These are phyloP conservation scores for Taphrina betulina DNA, from an alignment of 1,139 yeast genomes.

Conservation along the genomic window DNA sequence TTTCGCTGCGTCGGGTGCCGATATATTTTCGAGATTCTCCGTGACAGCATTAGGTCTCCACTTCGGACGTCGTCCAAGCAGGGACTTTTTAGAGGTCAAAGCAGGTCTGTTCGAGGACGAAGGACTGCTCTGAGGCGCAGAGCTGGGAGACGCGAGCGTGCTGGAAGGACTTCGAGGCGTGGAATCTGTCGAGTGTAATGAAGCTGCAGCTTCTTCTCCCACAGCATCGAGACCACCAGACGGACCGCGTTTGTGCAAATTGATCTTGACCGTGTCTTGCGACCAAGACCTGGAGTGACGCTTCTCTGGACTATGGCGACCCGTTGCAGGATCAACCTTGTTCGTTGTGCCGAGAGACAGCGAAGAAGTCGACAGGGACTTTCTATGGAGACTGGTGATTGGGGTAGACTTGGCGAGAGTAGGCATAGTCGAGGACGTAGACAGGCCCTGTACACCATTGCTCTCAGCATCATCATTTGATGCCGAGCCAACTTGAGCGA, in stretches of 20 bases:
- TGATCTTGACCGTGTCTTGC: slow-evolving; percentile 24
- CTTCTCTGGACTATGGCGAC: slow-evolving; percentile 20
- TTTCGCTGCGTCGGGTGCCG: slow-evolving; percentile 76
- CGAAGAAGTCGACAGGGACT: slow-evolving; percentile 25
- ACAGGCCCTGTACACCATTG: not conserved
- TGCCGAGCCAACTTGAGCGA: not conserved
- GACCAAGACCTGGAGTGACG: slow-evolving; percentile 29
- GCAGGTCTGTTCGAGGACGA: slow-evolving; percentile 4
- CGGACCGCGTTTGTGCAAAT: not conserved
- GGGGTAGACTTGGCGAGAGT: not conserved
- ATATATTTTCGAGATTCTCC: slow-evolving; percentile 78
- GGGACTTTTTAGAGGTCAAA: slow-evolving; percentile 6
- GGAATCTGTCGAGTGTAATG: slow-evolving; percentile 21
- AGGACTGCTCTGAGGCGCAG: slow-evolving; percentile 3
- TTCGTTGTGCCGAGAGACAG: not conserved
- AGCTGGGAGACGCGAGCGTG: not conserved
- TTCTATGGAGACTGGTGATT: slow-evolving; percentile 3
- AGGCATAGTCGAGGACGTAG: not conserved
- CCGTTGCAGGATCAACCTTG: not conserved
- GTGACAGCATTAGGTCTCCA: slow-evolving; percentile 63
- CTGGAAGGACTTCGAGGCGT: slow-evolving; percentile 14
- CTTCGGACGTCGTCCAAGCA: slow-evolving; percentile 28
- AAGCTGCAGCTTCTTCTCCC: slow-evolving; percentile 25
- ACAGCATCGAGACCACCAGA: slow-evolving; percentile 22
- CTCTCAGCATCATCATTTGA: not conserved